Base-by-base conservation (phyloP, 192 early-diverging fungal species). In the Umbelopsis sp. region DNA sequence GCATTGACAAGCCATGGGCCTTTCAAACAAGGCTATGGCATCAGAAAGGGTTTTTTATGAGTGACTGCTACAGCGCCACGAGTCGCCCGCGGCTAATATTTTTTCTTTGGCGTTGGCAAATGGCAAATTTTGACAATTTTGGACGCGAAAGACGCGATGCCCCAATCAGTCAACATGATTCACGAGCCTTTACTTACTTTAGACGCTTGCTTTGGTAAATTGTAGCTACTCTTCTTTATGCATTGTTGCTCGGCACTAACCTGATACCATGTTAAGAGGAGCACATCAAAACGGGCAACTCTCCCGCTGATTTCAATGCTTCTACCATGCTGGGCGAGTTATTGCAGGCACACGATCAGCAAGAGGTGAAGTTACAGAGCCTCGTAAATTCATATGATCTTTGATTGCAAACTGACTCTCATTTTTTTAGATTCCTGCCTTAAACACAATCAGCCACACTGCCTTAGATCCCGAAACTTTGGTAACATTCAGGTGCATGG, bases 401-500 rank as follows among this genome's bases (percentile, higher is more conserved):
- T 22, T 53, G 22, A 11, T 44, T 5, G n/a, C 30, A 21, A 23
- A 41, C 8, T 18, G 41, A 41, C n/a, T 15, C 3, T 25, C 22
- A 44, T 44, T 12, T 23, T 27, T 27, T 35, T 70, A 85, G 78
- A 84, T 87, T 52, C 80, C 84, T 33, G 68, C 74, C 16, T 61
- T 85, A 10, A 81, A 85, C 52, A 33, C 33, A 67, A 12, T 58
- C 80, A 20, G 66, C 81, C 21, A 47, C 47, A 21, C 46, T 12
- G 50, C 52, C 12, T 64, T 85, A 20, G 76, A 78, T 1, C 10
- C 72, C 18, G 65, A 84, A 49, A 73, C 80, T 15, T 79, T 93
- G 6, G 88, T 92, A 20, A 74, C 91, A n/a, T 92, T 92, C 71
- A 80, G 88, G 46, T 91, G 89, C 77, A 93, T 93, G 92, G 84